Evolutionary conservation across 495 filamentous ascomycete species (phyloP).

Genomic region (Penicillium soppii): DNA sequence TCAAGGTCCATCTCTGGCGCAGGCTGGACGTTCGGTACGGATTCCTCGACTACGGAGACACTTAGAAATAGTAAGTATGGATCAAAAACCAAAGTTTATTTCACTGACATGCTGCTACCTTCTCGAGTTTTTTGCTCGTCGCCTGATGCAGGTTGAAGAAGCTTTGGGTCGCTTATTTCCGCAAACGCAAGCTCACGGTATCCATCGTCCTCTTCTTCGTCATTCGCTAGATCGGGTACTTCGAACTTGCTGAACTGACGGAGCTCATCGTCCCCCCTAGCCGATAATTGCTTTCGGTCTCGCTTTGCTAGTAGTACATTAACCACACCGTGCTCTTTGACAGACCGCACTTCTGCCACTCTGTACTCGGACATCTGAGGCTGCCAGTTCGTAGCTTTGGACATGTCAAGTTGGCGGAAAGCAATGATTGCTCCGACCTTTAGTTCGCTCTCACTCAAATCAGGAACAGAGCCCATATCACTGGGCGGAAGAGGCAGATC

Average conservation of each 20-base stretch:
- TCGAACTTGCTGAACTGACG: constrained; percentile 65
- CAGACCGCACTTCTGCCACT: constrained; percentile 62
- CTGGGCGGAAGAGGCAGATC: constrained; percentile 69
- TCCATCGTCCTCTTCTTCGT: constrained; percentile 55
- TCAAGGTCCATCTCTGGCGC: constrained; percentile 23
- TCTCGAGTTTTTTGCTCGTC: constrained; percentile 21
- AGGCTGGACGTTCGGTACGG: constrained; percentile 17
- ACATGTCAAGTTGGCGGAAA: constrained; percentile 75
- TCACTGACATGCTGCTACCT: constrained; percentile 45
- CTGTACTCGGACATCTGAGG: constrained; percentile 67
- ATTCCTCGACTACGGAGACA: constrained; percentile 31
- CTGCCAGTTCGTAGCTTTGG: constrained; percentile 73
- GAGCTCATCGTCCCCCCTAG: constrained; percentile 52
- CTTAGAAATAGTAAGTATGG: constrained; percentile 38
- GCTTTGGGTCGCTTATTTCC: constrained; percentile 61
- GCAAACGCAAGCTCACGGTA: constrained; percentile 50
- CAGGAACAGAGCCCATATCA: constrained; percentile 56
- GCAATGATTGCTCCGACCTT: constrained; percentile 68
- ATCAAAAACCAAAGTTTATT: constrained; percentile 32
- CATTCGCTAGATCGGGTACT: constrained; percentile 58
- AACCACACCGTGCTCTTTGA: constrained; percentile 45
- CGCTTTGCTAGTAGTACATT: constrained; percentile 67
- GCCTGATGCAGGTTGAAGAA: constrained; percentile 43
- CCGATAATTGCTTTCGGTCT: constrained; percentile 55
- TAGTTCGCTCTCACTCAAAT: constrained; percentile 52